A percentile compares a stretch with the other conserved stretches of the same genome.
These are phyloP conservation scores for Salvia splendens DNA, from an alignment of 257 asterid species.

Conservation along the genomic window DNA sequence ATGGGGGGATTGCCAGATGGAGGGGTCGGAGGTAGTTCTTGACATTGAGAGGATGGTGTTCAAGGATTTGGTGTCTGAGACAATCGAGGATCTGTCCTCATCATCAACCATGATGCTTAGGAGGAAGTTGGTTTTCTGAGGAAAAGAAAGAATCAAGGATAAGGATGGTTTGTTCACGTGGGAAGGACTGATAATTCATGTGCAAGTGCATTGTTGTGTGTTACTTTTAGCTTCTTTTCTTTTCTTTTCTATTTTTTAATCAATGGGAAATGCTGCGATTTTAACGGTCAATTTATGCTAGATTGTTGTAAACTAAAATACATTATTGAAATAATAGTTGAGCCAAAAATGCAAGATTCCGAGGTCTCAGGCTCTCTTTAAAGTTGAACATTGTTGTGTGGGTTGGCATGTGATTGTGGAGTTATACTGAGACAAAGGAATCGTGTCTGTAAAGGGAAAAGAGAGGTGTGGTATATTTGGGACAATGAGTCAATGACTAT, in stretches of 20 bases:
- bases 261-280: conserved; percentile 28
- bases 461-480: conserved; percentile 18
- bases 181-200: conserved; percentile 17
- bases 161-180: conserved; percentile 6
- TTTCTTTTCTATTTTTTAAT: not conserved
- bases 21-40: conserved; percentile 67
- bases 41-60: conserved; percentile 78
- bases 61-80: conserved; percentile 68
- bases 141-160: not conserved
- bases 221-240: not conserved
- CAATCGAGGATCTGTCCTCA: conserved; percentile 59
- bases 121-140: conserved; percentile 17
- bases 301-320: conserved; percentile 23
- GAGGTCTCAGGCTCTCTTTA: not conserved
- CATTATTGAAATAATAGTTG: not conserved
- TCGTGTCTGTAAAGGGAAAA: not conserved
- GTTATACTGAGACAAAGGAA: conserved; percentile 10
- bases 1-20: conserved; percentile 73
- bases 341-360: conserved; percentile 22
- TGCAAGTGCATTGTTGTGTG: conserved; percentile 14
- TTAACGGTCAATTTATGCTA: conserved; percentile 40
- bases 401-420: conserved; percentile 18
- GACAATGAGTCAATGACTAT: conserved; percentile 20
- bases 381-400: not conserved
- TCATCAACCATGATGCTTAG: not conserved